phyloP scores from a whole-genome alignment of 108 stramenopile species.

The Cyclotella sp. region DNA sequence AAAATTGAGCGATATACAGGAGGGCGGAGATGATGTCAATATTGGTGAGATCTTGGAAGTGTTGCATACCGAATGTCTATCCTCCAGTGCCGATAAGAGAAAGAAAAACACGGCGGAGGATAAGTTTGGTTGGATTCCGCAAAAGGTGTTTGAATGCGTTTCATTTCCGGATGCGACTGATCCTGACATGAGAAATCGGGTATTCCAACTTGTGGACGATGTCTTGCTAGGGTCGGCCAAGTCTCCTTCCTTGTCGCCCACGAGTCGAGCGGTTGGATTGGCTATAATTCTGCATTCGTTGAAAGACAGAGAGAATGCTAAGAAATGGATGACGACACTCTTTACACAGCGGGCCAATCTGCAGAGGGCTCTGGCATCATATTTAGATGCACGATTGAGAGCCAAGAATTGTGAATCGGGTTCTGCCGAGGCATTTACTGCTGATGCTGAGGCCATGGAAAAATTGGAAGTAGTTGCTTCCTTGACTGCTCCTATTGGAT shows the following conservation, averaged over 20 bases:
- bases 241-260: slow-evolving; percentile 51
- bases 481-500: slow-evolving; percentile 41
- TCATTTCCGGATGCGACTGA: slow-evolving; percentile 65
- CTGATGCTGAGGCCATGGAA: slow-evolving; percentile 79
- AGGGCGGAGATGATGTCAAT: slow-evolving; percentile 73
- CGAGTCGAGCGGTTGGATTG: slow-evolving; percentile 78
- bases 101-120: slow-evolving; percentile 35
- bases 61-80: slow-evolving; percentile 23
- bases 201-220: slow-evolving; percentile 73
- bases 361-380: slow-evolving; percentile 60
- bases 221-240: slow-evolving; percentile 54
- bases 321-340: slow-evolving; percentile 62
- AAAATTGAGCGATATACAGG: slow-evolving; percentile 61
- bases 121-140: slow-evolving; percentile 79
- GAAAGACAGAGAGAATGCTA: slow-evolving; percentile 53
- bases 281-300: slow-evolving; percentile 73
- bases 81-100: slow-evolving; percentile 1
- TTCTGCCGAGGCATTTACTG: slow-evolving; percentile 69
- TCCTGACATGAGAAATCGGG: slow-evolving; percentile 71
- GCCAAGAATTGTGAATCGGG: slow-evolving; percentile 53
- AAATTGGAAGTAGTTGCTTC: slow-evolving; percentile 62
- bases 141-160: slow-evolving; percentile 68
- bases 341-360: slow-evolving; percentile 59
- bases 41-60: slow-evolving; percentile 64
- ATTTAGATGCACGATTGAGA: slow-evolving; percentile 68